Evolutionary conservation across 2,329 filamentous ascomycete species (phyloP).

Genomic region (Domatiomyces catenatus): DNA sequence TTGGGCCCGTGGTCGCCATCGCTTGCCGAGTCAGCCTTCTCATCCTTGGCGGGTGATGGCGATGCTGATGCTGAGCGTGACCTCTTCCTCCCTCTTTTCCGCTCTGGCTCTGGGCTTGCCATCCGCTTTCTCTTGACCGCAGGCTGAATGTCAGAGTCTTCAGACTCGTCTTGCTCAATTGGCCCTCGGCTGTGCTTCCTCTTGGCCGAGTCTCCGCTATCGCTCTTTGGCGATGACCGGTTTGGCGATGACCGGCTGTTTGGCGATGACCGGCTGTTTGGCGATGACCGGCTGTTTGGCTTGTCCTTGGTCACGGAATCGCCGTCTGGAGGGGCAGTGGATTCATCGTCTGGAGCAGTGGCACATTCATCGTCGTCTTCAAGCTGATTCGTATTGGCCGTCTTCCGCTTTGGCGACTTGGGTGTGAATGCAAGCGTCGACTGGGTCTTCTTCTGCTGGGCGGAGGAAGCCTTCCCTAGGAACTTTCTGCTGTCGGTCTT

Average conservation of each 20-base stretch:
- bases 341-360: not conserved
- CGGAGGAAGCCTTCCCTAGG: slow-evolving; percentile 51
- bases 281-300: slow-evolving; percentile 3
- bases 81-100: slow-evolving; percentile 15
- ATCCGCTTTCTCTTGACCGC: slow-evolving; percentile 39
- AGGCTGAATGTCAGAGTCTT: slow-evolving; percentile 43
- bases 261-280: slow-evolving; percentile 5
- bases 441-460: slow-evolving; percentile 28
- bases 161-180: slow-evolving; percentile 26
- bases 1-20: slow-evolving; percentile 50
- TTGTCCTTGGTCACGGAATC: slow-evolving; percentile 17
- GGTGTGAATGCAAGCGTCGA: slow-evolving; percentile 20
- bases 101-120: slow-evolving; percentile 13
- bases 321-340: not conserved
- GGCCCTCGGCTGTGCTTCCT: slow-evolving; percentile 27
- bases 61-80: slow-evolving; percentile 13
- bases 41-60: slow-evolving; percentile 14
- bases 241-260: slow-evolving; percentile 7
- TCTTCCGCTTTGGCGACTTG: slow-evolving; percentile 19
- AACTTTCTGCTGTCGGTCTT: slow-evolving; percentile 53
- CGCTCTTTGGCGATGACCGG: slow-evolving; percentile 5
- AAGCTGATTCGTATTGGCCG: slow-evolving; percentile 10
- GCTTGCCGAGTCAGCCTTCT: slow-evolving; percentile 29
- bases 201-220: slow-evolving; percentile 14
- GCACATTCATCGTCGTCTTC: slow-evolving; percentile 8